These are phyloP conservation scores for Gastrodia elata DNA, from an alignment of 106 monocot genomes.

Conservation along the genomic window DNA sequence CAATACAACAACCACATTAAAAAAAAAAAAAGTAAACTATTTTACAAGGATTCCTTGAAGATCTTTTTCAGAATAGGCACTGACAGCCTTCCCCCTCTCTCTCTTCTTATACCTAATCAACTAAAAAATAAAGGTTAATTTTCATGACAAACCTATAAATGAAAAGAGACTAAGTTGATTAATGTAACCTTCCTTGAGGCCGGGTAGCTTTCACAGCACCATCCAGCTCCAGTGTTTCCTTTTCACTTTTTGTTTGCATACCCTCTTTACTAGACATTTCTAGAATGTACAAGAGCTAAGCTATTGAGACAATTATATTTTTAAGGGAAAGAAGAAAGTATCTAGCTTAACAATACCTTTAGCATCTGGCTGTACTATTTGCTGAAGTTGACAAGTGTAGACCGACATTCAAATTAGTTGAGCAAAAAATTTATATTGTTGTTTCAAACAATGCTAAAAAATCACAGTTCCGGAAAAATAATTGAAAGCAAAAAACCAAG, in stretches of 20 bases:
- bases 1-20: background rate
- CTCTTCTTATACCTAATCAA: slow-evolving; percentile 87
- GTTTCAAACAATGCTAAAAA: background rate
- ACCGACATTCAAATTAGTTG: background rate
- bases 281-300: background rate
- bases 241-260: slow-evolving; percentile 12
- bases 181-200: slow-evolving; percentile 82
- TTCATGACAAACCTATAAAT: background rate
- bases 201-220: slow-evolving; percentile 49
- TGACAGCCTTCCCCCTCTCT: slow-evolving; percentile 76
- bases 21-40: slow-evolving; percentile 3
- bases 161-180: background rate
- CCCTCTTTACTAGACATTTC: slow-evolving; percentile 19
- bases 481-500: background rate
- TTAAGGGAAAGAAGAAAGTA: background rate
- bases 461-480: background rate
- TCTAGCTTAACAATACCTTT: slow-evolving; percentile 34
- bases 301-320: slow-evolving; percentile 1
- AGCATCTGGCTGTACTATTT: slow-evolving; percentile 45
- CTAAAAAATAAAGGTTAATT: background rate
- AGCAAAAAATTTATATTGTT: background rate
- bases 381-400: slow-evolving; percentile 29
- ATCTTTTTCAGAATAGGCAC: slow-evolving; percentile 64
- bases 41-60: slow-evolving; percentile 93
- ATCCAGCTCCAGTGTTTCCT: slow-evolving; percentile 19